phyloP scores from a whole-genome alignment of 306 rosid genomes.

The Boehmeria nivea region DNA sequence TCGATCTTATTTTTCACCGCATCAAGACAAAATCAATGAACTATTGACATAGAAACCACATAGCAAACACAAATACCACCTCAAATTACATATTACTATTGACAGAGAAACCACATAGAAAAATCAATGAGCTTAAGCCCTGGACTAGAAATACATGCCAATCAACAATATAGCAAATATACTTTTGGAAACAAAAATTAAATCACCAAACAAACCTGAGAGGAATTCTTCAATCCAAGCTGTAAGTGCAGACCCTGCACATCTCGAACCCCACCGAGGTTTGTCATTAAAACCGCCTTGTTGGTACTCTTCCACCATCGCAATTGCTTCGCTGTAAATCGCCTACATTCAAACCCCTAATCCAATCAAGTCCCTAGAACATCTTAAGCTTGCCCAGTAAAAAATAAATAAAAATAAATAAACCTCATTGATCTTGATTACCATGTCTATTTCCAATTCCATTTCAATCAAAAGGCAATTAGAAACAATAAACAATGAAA shows the following conservation, averaged over 20 bases:
- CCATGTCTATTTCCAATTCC: not conserved
- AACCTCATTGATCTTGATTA: no score
- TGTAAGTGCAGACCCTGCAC: conserved; percentile 49
- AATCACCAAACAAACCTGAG: conserved; percentile 45
- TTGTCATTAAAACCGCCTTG: conserved; percentile 61
- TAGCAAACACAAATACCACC: no score
- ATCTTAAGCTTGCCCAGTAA: no score
- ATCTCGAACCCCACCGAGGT: conserved; percentile 64
- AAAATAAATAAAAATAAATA: not conserved
- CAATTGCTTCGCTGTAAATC: conserved; percentile 71
- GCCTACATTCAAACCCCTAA: conserved; percentile 50
- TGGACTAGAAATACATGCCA: no score
- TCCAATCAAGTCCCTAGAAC: not conserved
- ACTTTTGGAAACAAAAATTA: no score
- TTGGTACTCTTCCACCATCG: conserved; percentile 87
- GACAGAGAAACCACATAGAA: no score
- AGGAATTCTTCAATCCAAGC: conserved; percentile 61
- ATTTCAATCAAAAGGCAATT: not conserved
- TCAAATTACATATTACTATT: no score
- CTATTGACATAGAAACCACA: no score
- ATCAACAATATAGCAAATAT: no score
- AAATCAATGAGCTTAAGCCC: no score
- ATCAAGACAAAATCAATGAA: no score
- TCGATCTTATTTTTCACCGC: no score
- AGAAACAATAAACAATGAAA: not conserved